Conservation (phyloP, 257 asterid genomes). For the Solanum stenotomum region DNA sequence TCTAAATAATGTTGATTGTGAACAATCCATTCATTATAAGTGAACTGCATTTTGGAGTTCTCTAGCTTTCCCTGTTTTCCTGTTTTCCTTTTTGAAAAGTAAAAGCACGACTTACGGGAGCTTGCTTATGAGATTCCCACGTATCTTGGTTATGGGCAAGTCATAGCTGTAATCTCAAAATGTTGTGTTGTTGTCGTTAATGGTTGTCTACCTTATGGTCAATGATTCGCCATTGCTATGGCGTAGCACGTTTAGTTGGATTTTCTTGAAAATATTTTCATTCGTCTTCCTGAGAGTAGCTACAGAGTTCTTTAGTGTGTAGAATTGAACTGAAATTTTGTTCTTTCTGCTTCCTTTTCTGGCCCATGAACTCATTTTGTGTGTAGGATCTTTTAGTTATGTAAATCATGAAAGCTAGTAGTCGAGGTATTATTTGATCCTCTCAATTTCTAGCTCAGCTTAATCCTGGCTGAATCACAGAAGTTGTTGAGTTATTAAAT, state of each 20-base stretch:
- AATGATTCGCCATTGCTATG: neutral
- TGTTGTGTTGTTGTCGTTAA: neutral
- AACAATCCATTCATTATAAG: neutral
- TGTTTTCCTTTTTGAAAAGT: neutral
- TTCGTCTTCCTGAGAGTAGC: neutral
- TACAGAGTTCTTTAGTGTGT: neutral
- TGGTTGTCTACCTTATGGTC: neutral
- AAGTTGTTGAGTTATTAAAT: neutral
- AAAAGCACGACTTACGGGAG: neutral
- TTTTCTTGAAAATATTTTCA: neutral
- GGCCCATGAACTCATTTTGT: neutral
- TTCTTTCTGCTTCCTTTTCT: neutral
- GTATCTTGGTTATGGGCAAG: neutral
- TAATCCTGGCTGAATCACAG: neutral
- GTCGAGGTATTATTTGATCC: neutral
- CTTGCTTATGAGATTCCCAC: neutral
- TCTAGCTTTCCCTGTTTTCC: neutral
- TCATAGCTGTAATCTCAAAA: neutral
- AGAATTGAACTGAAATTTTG: neutral
- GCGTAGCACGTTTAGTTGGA: neutral
- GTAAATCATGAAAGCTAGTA: neutral
- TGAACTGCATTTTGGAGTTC: neutral
- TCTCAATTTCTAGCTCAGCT: neutral
- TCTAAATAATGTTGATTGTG: neutral
- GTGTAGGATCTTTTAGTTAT: neutral